A percentile compares a stretch with the other conserved stretches of the same genome.
phyloP scores from a whole-genome alignment of 306 rosid species.

The Citrullus mucosospermus region DNA sequence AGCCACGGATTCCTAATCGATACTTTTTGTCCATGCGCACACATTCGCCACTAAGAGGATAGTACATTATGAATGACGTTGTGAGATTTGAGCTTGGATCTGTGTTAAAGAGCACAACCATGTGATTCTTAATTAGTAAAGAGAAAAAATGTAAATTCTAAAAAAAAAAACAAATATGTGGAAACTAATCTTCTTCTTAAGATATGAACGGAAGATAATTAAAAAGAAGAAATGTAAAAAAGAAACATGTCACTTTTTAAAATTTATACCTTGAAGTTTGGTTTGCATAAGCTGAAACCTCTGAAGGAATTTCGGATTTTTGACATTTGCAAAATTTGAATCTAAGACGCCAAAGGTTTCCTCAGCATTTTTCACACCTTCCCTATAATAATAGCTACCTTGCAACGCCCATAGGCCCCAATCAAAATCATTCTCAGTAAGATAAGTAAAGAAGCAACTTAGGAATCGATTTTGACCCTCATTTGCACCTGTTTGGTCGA shows the following conservation, averaged over 20 bases:
- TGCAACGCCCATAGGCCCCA: not conserved
- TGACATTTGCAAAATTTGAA: too few species aligned
- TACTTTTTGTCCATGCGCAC: slow-evolving; percentile 8
- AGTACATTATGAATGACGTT: not conserved
- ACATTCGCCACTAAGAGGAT: slow-evolving; percentile 6
- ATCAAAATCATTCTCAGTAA: not conserved
- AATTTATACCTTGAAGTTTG: too few species aligned
- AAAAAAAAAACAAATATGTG: too few species aligned
- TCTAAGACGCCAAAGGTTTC: too few species aligned
- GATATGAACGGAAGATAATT: too few species aligned
- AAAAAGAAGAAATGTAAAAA: too few species aligned
- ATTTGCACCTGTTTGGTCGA: not conserved
- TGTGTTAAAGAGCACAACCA: not conserved
- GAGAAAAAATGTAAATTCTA: too few species aligned
- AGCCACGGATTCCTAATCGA: slow-evolving; percentile 13
- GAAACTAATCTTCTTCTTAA: too few species aligned
- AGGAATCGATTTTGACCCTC: not conserved
- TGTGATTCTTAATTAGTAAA: too few species aligned
- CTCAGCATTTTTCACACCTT: not conserved
- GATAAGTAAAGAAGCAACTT: not conserved
- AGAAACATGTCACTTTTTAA: too few species aligned
- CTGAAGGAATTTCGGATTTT: too few species aligned
- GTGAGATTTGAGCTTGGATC: not conserved
- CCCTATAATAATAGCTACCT: not conserved
- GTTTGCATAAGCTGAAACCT: too few species aligned